Percentiles rank a stretch among this genome's conserved stretches.
Evolutionary conservation across 495 filamentous ascomycete genomes (phyloP).

Genomic region (Penicillium coprophilum): DNA sequence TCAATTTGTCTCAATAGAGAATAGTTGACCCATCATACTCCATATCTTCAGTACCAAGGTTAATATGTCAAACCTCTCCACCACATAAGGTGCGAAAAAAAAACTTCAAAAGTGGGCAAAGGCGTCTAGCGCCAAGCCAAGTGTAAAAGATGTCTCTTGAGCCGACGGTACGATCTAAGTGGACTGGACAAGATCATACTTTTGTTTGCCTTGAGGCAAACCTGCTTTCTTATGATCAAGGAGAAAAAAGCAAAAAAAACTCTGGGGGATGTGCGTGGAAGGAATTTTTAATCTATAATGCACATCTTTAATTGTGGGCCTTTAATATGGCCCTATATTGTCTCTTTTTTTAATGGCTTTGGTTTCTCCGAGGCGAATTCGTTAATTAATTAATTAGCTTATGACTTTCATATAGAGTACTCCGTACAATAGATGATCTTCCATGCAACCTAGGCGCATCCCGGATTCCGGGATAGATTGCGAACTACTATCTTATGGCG

Average conservation of each 20-base stretch:
- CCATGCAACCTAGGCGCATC: background rate
- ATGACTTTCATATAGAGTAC: background rate
- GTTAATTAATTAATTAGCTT: background rate
- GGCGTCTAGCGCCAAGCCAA: background rate
- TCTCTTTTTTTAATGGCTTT: background rate
- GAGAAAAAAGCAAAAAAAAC: background rate
- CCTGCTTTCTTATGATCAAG: background rate
- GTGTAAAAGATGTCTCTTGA: background rate
- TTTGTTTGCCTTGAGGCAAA: background rate
- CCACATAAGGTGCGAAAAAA: background rate
- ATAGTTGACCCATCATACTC: background rate
- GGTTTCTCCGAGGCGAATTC: background rate
- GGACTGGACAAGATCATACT: background rate
- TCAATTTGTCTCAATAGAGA: background rate
- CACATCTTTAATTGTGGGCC: background rate
- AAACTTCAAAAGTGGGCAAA: background rate
- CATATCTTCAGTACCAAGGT: background rate
- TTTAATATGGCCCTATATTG: background rate
- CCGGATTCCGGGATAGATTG: background rate
- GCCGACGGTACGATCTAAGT: conserved; percentile 9
- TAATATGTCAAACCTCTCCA: background rate
- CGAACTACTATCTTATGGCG: background rate
- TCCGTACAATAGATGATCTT: background rate
- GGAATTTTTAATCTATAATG: background rate
- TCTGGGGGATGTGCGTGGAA: background rate